Evolutionary conservation across 2,329 filamentous ascomycete genomes (phyloP).

Genomic region (Colletotrichum sp.): DNA sequence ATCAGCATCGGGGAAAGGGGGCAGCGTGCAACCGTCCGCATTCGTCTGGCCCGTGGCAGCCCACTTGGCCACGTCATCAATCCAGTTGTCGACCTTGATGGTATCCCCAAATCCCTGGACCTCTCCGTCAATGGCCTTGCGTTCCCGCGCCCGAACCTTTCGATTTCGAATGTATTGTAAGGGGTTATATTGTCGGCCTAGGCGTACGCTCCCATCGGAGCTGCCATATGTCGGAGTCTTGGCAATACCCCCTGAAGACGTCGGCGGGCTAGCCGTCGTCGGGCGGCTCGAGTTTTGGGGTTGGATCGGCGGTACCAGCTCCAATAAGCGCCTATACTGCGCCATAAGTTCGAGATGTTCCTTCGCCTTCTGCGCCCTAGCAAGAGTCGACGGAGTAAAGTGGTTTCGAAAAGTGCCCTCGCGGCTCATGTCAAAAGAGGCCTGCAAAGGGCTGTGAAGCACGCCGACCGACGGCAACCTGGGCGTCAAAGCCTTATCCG

Average conservation of each 20-base stretch:
- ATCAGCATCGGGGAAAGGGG: slow-evolving; percentile 52
- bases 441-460: slow-evolving; percentile 50
- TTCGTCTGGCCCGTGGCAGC: slow-evolving; percentile 41
- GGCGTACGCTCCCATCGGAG: slow-evolving; percentile 39
- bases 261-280: slow-evolving; percentile 45
- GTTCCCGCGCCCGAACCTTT: slow-evolving; percentile 81
- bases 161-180: slow-evolving; percentile 92
- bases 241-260: slow-evolving; percentile 42
- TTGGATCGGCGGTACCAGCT: slow-evolving; percentile 77
- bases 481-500: slow-evolving; percentile 46
- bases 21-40: slow-evolving; percentile 43
- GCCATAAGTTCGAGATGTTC: slow-evolving; percentile 84
- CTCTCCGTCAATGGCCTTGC: slow-evolving; percentile 75
- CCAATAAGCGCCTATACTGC: slow-evolving; percentile 83
- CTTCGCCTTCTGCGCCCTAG: slow-evolving; percentile 83
- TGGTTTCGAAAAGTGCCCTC: slow-evolving; percentile 63
- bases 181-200: slow-evolving; percentile 85
- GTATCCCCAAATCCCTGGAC: slow-evolving; percentile 80
- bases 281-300: slow-evolving; percentile 37
- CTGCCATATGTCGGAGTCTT: slow-evolving; percentile 25
- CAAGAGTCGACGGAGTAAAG: slow-evolving; percentile 81
- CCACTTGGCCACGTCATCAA: slow-evolving; percentile 68
- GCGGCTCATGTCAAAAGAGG: slow-evolving; percentile 46
- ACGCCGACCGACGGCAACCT: slow-evolving; percentile 45
- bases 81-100: slow-evolving; percentile 75